Conservation (phyloP, 2,329 filamentous ascomycete species). For the Ambrosiella xylebori region DNA sequence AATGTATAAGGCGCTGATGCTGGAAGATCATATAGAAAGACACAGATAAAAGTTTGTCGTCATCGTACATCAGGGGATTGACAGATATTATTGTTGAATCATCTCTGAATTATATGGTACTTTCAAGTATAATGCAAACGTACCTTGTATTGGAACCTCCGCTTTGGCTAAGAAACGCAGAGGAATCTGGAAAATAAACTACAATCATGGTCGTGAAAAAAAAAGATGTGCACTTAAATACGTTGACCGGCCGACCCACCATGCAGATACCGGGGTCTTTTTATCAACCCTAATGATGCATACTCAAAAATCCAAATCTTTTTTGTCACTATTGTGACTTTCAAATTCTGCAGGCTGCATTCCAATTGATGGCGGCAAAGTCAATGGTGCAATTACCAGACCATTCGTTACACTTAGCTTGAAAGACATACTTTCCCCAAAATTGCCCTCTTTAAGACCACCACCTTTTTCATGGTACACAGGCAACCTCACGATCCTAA, state of each 20-base stretch:
- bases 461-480: slow-evolving; percentile 79
- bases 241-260: background rate
- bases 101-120: background rate
- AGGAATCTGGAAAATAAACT: background rate
- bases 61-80: slow-evolving; percentile 38
- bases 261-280: background rate
- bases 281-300: background rate
- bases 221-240: background rate
- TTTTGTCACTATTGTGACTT: slow-evolving; percentile 17
- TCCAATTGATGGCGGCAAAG: slow-evolving; percentile 69
- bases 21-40: slow-evolving; percentile 12
- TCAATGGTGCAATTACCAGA: slow-evolving; percentile 75
- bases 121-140: background rate
- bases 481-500: slow-evolving; percentile 68
- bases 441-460: slow-evolving; percentile 47
- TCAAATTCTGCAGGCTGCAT: slow-evolving; percentile 22
- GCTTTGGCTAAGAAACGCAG: background rate
- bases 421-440: slow-evolving; percentile 79
- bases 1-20: background rate
- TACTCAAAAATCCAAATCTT: slow-evolving; percentile 24
- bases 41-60: slow-evolving; percentile 20
- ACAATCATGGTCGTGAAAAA: background rate
- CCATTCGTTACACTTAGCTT: slow-evolving; percentile 64
- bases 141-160: slow-evolving; percentile 2
- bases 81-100: slow-evolving; percentile 27